These are phyloP conservation scores for Ophiostoma perfectum DNA, from an alignment of 2,329 filamentous ascomycete genomes.

Conservation along the genomic window DNA sequence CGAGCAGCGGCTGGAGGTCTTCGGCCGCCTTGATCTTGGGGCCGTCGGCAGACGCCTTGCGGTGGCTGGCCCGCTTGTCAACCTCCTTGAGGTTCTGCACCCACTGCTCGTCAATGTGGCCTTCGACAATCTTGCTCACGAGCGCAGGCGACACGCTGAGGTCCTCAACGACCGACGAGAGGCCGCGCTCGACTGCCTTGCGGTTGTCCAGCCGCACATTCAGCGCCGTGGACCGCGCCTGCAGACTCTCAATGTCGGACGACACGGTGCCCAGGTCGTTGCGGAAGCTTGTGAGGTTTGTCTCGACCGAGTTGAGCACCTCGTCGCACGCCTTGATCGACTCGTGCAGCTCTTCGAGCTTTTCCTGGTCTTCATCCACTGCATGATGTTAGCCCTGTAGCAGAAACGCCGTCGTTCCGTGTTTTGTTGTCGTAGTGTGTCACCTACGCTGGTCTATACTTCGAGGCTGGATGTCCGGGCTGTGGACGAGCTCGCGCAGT, in stretches of 20 bases:
- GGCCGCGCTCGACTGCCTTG: conserved; percentile 77
- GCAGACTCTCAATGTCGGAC: conserved; percentile 88
- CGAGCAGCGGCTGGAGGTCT: conserved; percentile 78
- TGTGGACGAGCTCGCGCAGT: conserved; percentile 61
- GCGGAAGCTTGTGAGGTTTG: conserved; percentile 86
- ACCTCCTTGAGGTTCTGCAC: conserved; percentile 76
- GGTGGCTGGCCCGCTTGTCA: conserved; percentile 60
- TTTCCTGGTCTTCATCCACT: conserved; percentile 76
- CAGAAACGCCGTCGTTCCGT: neutral
- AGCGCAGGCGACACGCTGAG: conserved; percentile 80
- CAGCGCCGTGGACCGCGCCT: conserved; percentile 75
- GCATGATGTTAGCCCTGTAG: conserved; percentile 4
- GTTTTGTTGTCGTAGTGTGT: no score
- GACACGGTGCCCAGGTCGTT: conserved; percentile 89
- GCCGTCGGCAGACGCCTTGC: conserved; percentile 48
- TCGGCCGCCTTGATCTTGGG: conserved; percentile 69
- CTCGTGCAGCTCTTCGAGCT: conserved; percentile 83
- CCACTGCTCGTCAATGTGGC: conserved; percentile 85
- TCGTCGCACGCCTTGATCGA: conserved; percentile 90
- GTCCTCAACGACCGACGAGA: conserved; percentile 86
- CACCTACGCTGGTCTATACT: neutral
- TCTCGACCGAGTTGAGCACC: conserved; percentile 86
- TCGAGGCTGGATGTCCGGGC: neutral
- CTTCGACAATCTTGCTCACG: conserved; percentile 80
- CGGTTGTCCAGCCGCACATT: conserved; percentile 84